These are phyloP conservation scores for Aspergillus oerlinghausenensis DNA, from an alignment of 2,329 filamentous ascomycete genomes.

Conservation along the genomic window DNA sequence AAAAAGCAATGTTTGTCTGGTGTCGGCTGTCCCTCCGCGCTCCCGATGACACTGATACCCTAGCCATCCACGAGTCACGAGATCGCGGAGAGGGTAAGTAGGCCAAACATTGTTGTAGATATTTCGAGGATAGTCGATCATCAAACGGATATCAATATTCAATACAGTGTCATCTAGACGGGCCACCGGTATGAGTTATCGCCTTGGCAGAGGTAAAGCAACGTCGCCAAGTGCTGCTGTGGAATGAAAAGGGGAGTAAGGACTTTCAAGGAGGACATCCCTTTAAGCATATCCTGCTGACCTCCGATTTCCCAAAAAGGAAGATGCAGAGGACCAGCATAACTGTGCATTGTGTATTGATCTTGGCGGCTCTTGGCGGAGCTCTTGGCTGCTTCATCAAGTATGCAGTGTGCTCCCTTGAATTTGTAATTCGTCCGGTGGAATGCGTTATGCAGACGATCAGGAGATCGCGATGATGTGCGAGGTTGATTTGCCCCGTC, in stretches of 20 bases:
- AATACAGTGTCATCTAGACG: not conserved
- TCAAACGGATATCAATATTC: not conserved
- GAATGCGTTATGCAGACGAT: conserved; percentile 5
- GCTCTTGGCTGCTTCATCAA: conserved; percentile 16
- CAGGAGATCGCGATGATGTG: conserved; percentile 1
- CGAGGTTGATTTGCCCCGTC: not conserved
- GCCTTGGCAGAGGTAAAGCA: conserved; percentile 2
- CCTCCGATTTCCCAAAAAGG: conserved; percentile 2
- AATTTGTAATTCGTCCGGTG: not conserved
- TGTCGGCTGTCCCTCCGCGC: not conserved
- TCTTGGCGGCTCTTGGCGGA: conserved; percentile 20
- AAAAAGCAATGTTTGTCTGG: not conserved
- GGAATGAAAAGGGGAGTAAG: conserved; percentile 11
- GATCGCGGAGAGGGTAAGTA: too few relatives aligned
- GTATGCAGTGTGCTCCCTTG: conserved; percentile 6
- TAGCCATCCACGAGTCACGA: not conserved
- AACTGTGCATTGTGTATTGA: not conserved
- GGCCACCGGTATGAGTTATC: not conserved
- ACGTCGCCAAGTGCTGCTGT: conserved; percentile 21
- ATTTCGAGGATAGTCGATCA: not conserved
- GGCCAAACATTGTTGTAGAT: not conserved
- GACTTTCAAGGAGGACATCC: not conserved
- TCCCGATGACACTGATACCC: not conserved
- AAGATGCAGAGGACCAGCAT: conserved; percentile 7
- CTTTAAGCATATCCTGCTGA: not conserved